These are phyloP conservation scores for Penicillium nordicum DNA, from an alignment of 2,329 filamentous ascomycete genomes.

Conservation along the genomic window DNA sequence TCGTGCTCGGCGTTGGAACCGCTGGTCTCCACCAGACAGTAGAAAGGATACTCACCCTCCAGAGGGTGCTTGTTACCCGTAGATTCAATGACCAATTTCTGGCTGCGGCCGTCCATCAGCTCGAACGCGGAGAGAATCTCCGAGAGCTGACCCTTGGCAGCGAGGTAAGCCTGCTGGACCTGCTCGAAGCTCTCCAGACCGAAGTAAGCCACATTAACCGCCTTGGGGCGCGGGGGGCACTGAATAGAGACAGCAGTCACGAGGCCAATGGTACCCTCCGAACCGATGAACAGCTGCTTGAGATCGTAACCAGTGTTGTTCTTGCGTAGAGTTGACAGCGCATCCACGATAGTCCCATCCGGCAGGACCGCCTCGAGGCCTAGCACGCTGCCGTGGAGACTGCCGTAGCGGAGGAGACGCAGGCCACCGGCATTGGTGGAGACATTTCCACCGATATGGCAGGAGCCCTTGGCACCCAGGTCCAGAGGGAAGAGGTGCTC, in stretches of 20 bases:
- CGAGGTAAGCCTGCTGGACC: constrained; percentile 77
- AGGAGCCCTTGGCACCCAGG: constrained; percentile 95
- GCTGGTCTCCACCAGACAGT: constrained; percentile 94
- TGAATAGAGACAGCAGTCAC: constrained; percentile 87
- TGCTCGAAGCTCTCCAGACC: constrained; percentile 87
- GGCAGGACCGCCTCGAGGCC: constrained; percentile 91
- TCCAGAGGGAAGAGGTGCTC: constrained; percentile 93
- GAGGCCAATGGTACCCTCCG: constrained; percentile 90
- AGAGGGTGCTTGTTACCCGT: constrained; percentile 76
- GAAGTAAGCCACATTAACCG: constrained; percentile 93
- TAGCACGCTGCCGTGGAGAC: constrained; percentile 86
- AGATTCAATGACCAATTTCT: constrained; percentile 70
- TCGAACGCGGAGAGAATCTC: constrained; percentile 98
- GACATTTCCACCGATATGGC: constrained; percentile 93
- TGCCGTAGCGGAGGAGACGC: constrained; percentile 85
- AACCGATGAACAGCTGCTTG: constrained; percentile 94
- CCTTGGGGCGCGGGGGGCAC: constrained; percentile 80
- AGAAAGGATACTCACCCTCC: constrained; percentile 83
- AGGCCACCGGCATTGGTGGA: constrained; percentile 93
- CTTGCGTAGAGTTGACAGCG: constrained; percentile 84
- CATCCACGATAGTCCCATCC: constrained; percentile 87
- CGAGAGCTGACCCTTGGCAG: constrained; percentile 83
- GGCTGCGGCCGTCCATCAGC: constrained; percentile 85
- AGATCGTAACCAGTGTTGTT: constrained; percentile 99
- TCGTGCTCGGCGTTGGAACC: constrained; percentile 94